A percentile compares a stretch with the other conserved stretches of the same genome.
These are phyloP conservation scores for Apiotrichum veenhuisii DNA, from an alignment of 1,284 basidiomycete species.

Conservation along the genomic window DNA sequence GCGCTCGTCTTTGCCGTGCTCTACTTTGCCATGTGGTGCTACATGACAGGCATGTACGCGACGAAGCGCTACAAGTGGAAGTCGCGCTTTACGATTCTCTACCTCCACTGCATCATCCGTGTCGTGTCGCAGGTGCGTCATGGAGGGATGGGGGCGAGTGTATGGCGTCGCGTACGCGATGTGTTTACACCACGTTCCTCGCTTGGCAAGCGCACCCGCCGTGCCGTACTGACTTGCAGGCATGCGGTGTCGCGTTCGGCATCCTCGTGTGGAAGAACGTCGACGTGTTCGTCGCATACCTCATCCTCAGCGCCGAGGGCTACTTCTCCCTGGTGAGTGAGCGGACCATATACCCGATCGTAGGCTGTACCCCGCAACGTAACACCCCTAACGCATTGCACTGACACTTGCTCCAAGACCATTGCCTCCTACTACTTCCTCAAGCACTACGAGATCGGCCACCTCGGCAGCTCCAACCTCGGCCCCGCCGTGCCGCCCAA, in stretches of 20 bases:
- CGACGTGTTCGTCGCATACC: constrained; percentile 23
- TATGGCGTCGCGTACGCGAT: too few species aligned
- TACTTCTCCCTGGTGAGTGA: constrained; percentile 33
- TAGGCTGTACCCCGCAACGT: too few species aligned
- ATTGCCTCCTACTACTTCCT: constrained; percentile 22
- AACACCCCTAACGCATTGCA: too few species aligned
- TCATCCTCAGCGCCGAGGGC: constrained; percentile 32
- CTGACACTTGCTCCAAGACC: too few species aligned
- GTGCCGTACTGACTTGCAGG: constrained; percentile 6
- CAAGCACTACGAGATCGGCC: constrained; percentile 13
- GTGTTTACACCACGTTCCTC: too few species aligned
- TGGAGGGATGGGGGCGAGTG: too few species aligned
- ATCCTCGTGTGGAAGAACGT: constrained; percentile 16
- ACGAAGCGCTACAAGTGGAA: constrained; percentile 16
- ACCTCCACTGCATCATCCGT: constrained; percentile 17
- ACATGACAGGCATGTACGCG: constrained; percentile 20
- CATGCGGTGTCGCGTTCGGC: constrained; percentile 16
- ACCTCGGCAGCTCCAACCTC: constrained; percentile 11
- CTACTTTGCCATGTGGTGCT: constrained; percentile 9
- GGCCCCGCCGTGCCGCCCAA: neutral
- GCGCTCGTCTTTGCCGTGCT: constrained; percentile 20
- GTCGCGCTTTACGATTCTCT: constrained; percentile 21
- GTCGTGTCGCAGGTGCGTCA: constrained; percentile 15
- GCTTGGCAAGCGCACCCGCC: too few species aligned
- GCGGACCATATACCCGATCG: too few species aligned